phyloP scores from a whole-genome alignment of 148 eudicot species.

The Amaranthus cruentus region DNA sequence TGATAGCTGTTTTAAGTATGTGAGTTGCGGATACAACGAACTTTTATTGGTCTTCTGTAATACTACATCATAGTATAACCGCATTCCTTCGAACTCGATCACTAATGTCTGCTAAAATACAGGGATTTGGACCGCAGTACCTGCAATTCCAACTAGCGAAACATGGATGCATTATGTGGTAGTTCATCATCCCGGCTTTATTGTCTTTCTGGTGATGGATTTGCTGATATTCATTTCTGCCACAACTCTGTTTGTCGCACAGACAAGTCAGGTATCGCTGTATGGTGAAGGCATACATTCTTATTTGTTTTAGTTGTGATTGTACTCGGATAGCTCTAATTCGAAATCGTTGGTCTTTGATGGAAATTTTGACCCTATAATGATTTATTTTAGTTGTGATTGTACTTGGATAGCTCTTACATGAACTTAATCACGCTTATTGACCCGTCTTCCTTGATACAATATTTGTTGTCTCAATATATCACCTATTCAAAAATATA shows the following conservation, averaged over 20 bases:
- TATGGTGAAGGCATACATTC: neutral
- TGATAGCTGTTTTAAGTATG: constrained; percentile 67
- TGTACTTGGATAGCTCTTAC: too few species aligned
- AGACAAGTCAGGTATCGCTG: constrained; percentile 57
- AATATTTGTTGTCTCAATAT: neutral
- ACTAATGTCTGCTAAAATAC: constrained; percentile 14
- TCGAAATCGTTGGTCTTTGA: too few species aligned
- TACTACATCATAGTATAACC: neutral
- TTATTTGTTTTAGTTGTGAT: neutral
- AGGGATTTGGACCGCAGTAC: constrained; percentile 71
- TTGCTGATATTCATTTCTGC: constrained; percentile 51
- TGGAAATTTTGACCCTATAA: too few species aligned
- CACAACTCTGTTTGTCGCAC: constrained; percentile 46
- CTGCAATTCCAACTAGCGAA: constrained; percentile 41
- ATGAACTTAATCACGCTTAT: too few species aligned
- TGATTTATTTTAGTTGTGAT: too few species aligned
- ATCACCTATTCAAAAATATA: neutral
- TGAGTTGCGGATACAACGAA: constrained; percentile 19
- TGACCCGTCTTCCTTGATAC: too few species aligned
- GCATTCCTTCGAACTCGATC: constrained; percentile 8
- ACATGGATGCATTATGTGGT: constrained; percentile 53
- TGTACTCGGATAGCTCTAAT: too few species aligned
- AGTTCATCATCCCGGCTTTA: constrained; percentile 57
- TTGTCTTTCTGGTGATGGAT: constrained; percentile 59
- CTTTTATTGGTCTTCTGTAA: neutral